Conservation (phyloP, 345 rosid species). For the Citrus inodora region DNA sequence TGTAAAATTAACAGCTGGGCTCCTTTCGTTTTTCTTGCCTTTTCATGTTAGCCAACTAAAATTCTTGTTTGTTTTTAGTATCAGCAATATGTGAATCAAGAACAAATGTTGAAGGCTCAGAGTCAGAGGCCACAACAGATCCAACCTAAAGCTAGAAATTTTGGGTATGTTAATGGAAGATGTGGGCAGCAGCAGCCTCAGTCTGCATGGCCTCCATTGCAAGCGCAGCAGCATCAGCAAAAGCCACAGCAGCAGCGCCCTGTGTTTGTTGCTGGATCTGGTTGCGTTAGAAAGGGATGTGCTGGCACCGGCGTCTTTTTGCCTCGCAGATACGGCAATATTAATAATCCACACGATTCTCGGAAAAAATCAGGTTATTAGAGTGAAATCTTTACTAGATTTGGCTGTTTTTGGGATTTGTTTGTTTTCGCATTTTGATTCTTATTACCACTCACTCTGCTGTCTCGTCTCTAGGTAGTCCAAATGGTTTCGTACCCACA, state of each 20-base stretch:
- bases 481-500: constrained; percentile 41
- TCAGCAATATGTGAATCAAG: constrained; percentile 13
- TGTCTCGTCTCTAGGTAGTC: constrained; percentile 18
- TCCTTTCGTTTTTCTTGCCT: not conserved
- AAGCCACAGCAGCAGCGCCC: constrained; percentile 13
- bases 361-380: constrained; percentile 58
- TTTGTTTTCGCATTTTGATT: too few species aligned
- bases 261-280: constrained; percentile 31
- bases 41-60: not conserved
- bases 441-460: not conserved
- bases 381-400: too few species aligned
- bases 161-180: constrained; percentile 19
- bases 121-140: constrained; percentile 20
- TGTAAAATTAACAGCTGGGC: not conserved
- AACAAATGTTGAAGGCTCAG: constrained; percentile 20
- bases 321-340: constrained; percentile 45
- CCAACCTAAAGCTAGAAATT: constrained; percentile 20
- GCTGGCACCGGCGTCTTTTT: constrained; percentile 90
- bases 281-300: constrained; percentile 31
- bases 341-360: constrained; percentile 32
- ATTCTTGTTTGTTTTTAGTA: not conserved
- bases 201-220: constrained; percentile 42
- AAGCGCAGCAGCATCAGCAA: constrained; percentile 13
- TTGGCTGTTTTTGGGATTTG: not conserved
- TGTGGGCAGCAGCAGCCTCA: constrained; percentile 19